These are phyloP conservation scores for Eucalyptus marginata DNA, from an alignment of 345 rosid genomes.

Conservation along the genomic window DNA sequence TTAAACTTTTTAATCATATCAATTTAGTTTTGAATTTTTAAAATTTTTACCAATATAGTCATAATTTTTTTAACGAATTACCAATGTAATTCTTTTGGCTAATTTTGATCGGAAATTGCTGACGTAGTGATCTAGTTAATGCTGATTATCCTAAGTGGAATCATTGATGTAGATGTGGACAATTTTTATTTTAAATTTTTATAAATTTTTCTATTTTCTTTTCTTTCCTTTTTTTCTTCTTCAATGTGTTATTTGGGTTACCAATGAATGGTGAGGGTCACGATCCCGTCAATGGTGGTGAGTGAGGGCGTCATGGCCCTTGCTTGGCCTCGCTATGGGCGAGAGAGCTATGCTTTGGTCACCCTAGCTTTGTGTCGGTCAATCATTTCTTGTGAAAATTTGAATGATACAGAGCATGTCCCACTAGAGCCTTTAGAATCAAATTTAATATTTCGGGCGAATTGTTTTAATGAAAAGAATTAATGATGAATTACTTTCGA, in stretches of 20 bases:
- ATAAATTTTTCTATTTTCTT: too few species aligned
- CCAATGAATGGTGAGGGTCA: background rate
- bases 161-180: accelerated
- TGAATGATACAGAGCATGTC: accelerated
- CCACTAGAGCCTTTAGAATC: accelerated
- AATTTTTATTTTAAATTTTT: too few species aligned
- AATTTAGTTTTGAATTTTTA: too few species aligned
- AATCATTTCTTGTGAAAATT: accelerated
- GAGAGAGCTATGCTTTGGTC: too few species aligned
- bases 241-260: accelerated
- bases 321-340: too few species aligned
- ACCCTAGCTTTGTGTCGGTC: accelerated
- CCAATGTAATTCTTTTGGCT: accelerated
- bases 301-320: too few species aligned
- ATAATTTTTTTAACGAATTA: background rate
- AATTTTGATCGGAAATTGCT: background rate
- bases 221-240: too few species aligned
- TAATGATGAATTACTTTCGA: background rate
- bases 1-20: too few species aligned
- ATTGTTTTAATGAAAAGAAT: too few species aligned
- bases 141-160: accelerated
- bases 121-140: accelerated
- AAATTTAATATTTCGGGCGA: too few species aligned
- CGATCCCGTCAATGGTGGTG: accelerated
- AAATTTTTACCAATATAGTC: background rate